Conservation (phyloP, 768 basidiomycete genomes). For the Ramaria sp. region DNA sequence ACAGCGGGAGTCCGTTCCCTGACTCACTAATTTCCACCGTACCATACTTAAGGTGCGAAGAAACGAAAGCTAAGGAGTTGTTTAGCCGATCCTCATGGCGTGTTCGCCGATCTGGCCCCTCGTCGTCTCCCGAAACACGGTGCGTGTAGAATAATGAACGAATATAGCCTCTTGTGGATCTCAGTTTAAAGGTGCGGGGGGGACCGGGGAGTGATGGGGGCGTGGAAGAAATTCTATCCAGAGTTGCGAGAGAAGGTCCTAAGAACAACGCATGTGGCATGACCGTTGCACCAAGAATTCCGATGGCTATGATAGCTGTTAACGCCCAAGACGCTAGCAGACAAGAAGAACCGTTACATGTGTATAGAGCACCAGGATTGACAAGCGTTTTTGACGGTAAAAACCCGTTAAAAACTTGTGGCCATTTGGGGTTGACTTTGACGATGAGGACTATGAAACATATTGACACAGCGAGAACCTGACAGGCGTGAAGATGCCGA, state of each 20-base stretch:
- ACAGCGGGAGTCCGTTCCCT: background rate
- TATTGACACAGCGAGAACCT: constrained; percentile 6
- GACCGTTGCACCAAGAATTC: constrained; percentile 27
- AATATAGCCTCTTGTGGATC: background rate
- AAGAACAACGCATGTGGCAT: constrained; percentile 38
- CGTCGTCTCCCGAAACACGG: constrained; percentile 2
- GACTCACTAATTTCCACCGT: constrained; percentile 32
- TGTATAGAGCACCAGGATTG: constrained; percentile 13
- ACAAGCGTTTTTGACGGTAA: constrained; percentile 23
- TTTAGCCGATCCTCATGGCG: constrained; percentile 17
- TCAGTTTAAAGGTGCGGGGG: background rate
- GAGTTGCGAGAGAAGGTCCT: constrained; percentile 28
- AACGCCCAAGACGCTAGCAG: constrained; percentile 23
- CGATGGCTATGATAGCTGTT: constrained; percentile 11
- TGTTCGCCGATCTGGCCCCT: constrained; percentile 1
- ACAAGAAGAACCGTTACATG: constrained; percentile 14
- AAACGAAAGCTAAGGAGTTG: constrained; percentile 25
- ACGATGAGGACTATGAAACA: constrained; percentile 32
- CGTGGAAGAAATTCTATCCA: constrained; percentile 17
- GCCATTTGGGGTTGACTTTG: constrained; percentile 30
- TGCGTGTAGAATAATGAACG: constrained; percentile 2
- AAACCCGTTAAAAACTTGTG: constrained; percentile 31
- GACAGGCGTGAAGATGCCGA: background rate
- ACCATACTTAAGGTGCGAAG: constrained; percentile 31
- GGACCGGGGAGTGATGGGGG: constrained; percentile 9